Evolutionary conservation across 768 basidiomycete species (phyloP).

Genomic region (Phylloporus sp.): DNA sequence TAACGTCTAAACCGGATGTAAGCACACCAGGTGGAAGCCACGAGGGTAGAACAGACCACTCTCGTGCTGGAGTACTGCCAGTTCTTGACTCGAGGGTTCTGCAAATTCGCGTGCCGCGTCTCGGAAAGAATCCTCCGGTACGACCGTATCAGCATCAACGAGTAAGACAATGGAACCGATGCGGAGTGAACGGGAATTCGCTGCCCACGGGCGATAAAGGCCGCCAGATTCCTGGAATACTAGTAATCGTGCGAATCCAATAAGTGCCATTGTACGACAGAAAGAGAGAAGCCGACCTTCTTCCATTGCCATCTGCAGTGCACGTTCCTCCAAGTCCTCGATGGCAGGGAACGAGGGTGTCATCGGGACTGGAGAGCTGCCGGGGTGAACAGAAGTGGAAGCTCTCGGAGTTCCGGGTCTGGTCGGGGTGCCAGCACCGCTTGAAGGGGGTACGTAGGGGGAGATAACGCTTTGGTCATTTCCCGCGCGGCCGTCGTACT

Average conservation of each 20-base stretch:
- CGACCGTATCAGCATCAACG: conserved; percentile 85
- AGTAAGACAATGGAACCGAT: conserved; percentile 77
- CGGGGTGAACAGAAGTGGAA: conserved; percentile 7
- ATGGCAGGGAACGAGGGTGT: conserved; percentile 17
- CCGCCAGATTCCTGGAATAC: conserved; percentile 51
- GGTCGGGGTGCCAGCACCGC: conserved; percentile 25
- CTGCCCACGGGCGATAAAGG: conserved; percentile 69
- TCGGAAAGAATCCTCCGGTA: conserved; percentile 87
- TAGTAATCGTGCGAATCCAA: conserved; percentile 32
- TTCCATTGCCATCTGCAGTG: conserved; percentile 48
- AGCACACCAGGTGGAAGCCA: background rate
- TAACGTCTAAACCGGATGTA: conserved; percentile 55
- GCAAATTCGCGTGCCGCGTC: conserved; percentile 85
- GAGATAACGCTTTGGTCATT: conserved; percentile 45
- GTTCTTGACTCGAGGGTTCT: conserved; percentile 56
- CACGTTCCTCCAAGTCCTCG: conserved; percentile 46
- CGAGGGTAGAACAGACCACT: conserved; percentile 48
- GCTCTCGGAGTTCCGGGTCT: conserved; percentile 25
- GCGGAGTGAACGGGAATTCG: conserved; percentile 69
- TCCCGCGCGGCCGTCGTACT: conserved; percentile 63
- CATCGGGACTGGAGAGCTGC: conserved; percentile 5
- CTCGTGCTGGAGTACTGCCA: conserved; percentile 89
- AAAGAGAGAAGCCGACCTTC: conserved; percentile 38
- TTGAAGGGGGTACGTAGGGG: conserved; percentile 9
- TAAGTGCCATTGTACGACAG: conserved; percentile 36